Conservation (phyloP, 2,329 filamentous ascomycete genomes). For the Phaeosphaeriaceae sp. region DNA sequence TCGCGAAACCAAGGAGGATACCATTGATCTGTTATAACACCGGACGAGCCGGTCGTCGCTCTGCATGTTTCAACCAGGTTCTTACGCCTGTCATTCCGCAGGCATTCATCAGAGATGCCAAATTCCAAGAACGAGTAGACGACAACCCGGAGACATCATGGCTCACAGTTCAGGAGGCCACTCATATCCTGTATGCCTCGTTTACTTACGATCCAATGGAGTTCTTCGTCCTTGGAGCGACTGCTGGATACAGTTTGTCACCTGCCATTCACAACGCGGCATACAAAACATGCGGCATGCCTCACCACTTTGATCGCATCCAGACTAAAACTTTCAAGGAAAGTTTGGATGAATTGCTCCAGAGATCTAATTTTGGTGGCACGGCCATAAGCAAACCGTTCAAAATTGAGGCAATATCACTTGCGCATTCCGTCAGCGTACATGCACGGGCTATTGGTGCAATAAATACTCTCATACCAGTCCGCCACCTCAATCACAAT, state of each 20-base stretch:
- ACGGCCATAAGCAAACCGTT: constrained; percentile 76
- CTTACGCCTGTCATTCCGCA: constrained; percentile 68
- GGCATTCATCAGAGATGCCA: constrained; percentile 46
- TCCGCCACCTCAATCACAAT: constrained; percentile 66
- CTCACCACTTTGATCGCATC: constrained; percentile 69
- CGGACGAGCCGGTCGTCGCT: constrained; percentile 67
- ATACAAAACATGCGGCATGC: constrained; percentile 71
- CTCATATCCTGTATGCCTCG: constrained; percentile 70
- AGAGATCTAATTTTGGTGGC: constrained; percentile 73
- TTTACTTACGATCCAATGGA: constrained; percentile 74
- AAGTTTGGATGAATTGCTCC: constrained; percentile 67
- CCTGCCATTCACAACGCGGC: constrained; percentile 80
- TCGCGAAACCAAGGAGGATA: constrained; percentile 54
- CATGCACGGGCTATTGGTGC: constrained; percentile 78
- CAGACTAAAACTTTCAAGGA: constrained; percentile 66
- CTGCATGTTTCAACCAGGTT: constrained; percentile 71
- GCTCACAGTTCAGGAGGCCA: constrained; percentile 70
- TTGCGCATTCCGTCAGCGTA: constrained; percentile 70
- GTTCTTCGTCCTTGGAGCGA: constrained; percentile 76
- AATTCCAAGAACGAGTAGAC: constrained; percentile 47
- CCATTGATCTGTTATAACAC: constrained; percentile 72
- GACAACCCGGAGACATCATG: constrained; percentile 52
- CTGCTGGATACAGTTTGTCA: constrained; percentile 76
- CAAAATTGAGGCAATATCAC: constrained; percentile 73
- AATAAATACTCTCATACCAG: constrained; percentile 76